These are phyloP conservation scores for Venturia nashicola DNA, from an alignment of 2,329 filamentous ascomycete genomes.

Conservation along the genomic window DNA sequence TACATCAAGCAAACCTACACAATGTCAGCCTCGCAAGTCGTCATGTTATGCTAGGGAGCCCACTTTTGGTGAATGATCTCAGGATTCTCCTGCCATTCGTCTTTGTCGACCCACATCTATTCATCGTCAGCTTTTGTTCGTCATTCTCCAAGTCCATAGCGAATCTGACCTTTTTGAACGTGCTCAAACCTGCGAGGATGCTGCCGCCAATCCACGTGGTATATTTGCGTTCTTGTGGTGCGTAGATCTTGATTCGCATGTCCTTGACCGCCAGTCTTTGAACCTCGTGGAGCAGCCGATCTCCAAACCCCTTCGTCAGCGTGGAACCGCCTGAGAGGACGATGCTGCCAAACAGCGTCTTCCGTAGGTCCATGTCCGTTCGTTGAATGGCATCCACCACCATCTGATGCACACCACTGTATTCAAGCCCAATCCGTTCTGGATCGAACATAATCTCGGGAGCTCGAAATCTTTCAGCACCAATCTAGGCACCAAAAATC, in stretches of 20 bases:
- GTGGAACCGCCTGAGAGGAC: constrained; percentile 94
- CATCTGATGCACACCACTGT: constrained; percentile 93
- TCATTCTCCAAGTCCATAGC: neutral
- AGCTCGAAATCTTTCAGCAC: constrained; percentile 86
- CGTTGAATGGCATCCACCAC: constrained; percentile 92
- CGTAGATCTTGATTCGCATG: constrained; percentile 99
- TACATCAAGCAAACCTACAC: neutral
- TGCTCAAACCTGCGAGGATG: constrained; percentile 91
- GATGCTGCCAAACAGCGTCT: constrained; percentile 90
- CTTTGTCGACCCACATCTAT: constrained; percentile 99
- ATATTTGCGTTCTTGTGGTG: constrained; percentile 93
- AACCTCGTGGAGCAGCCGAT: constrained; percentile 81
- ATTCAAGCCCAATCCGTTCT: constrained; percentile 92
- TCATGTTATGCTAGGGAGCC: constrained; percentile 41
- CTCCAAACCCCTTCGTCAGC: constrained; percentile 91
- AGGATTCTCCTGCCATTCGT: constrained; percentile 99
- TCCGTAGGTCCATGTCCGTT: constrained; percentile 90
- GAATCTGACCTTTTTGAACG: constrained; percentile 79
- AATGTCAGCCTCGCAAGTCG: neutral
- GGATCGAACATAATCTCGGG: constrained; percentile 97
- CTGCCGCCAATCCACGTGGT: constrained; percentile 98
- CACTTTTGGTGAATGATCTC: constrained; percentile 99
- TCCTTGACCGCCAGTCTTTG: constrained; percentile 93
- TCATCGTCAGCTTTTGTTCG: neutral
- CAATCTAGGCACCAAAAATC: constrained; percentile 46